Evolutionary conservation across 2,329 filamentous ascomycete species (phyloP).

Genomic region (Fusarium graminum): DNA sequence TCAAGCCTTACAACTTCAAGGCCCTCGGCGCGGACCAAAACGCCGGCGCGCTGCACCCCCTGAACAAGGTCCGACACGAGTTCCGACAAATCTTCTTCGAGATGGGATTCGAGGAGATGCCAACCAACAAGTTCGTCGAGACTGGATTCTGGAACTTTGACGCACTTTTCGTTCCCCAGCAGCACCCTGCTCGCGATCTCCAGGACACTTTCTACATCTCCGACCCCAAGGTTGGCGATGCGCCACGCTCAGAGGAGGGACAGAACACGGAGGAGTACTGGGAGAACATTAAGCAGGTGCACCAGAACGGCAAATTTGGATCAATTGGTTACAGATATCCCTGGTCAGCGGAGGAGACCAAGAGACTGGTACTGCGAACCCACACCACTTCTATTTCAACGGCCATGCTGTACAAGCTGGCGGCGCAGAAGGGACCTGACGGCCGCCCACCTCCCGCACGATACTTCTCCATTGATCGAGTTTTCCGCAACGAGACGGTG

Average conservation of each 20-base stretch:
- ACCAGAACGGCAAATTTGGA: conserved; percentile 91
- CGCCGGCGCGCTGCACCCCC: conserved; percentile 72
- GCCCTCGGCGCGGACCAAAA: conserved; percentile 70
- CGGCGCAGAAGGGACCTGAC: conserved; percentile 81
- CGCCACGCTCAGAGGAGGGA: conserved; percentile 69
- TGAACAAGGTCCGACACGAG: conserved; percentile 96
- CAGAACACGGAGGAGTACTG: conserved; percentile 87
- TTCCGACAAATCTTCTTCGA: conserved; percentile 99
- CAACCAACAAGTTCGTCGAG: conserved; percentile 92
- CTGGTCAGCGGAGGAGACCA: conserved; percentile 88
- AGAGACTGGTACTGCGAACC: conserved; percentile 90
- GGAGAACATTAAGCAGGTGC: conserved; percentile 87
- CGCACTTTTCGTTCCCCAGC: conserved; percentile 91
- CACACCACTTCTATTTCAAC: conserved; percentile 95
- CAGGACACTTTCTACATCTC: conserved; percentile 99
- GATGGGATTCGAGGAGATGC: conserved; percentile 99
- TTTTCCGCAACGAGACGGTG: conserved; percentile 97
- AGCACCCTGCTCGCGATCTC: conserved; percentile 95
- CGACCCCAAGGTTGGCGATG: conserved; percentile 83
- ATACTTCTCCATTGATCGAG: conserved; percentile 98
- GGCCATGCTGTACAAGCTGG: conserved; percentile 90
- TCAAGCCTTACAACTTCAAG: conserved; percentile 90
- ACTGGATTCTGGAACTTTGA: conserved; percentile 99
- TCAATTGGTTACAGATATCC: conserved; percentile 97
- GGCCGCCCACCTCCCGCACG: conserved; percentile 77